Evolutionary conservation across 805 yeast species (phyloP).

Genomic region (Wickerhamiella alocasiicola): DNA sequence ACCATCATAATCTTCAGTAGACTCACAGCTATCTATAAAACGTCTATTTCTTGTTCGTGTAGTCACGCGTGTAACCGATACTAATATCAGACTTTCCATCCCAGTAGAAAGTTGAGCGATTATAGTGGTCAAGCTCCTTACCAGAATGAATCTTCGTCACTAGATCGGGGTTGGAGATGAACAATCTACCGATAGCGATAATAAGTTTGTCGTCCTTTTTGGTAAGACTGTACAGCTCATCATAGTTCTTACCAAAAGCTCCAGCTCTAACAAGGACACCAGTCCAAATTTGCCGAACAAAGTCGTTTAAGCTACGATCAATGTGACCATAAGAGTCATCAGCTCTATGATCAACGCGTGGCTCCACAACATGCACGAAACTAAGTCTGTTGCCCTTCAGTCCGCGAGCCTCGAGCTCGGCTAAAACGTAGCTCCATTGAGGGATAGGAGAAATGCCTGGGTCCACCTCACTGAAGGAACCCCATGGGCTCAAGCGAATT

Average conservation of each 20-base stretch:
- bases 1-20: too few relatives aligned
- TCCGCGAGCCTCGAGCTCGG: constrained; percentile 32
- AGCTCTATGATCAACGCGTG: constrained; percentile 29
- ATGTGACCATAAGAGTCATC: constrained; percentile 1
- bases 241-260: constrained; percentile 13
- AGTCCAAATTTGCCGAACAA: constrained; percentile 18
- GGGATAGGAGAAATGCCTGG: constrained; percentile 27
- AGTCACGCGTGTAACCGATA: constrained; percentile 29
- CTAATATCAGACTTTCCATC: constrained; percentile 21
- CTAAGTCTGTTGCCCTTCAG: constrained; percentile 31
- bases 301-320: constrained; percentile 13
- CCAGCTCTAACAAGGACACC: constrained; percentile 21
- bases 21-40: too few relatives aligned
- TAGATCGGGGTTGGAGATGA: constrained; percentile 45
- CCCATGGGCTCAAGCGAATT: constrained; percentile 32
- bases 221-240: constrained; percentile 13
- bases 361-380: constrained; percentile 35
- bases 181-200: constrained; percentile 37
- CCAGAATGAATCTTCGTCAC: constrained; percentile 33
- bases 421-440: constrained; percentile 32
- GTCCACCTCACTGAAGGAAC: constrained; percentile 24
- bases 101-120: constrained; percentile 39
- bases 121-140: constrained; percentile 32
- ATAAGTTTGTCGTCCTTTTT: constrained; percentile 22
- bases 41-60: too few relatives aligned